Evolutionary conservation across 1,284 basidiomycete species (phyloP), one percentile per base, ranked within the genome.

Genomic region (Rhodotorula sp.): DNA sequence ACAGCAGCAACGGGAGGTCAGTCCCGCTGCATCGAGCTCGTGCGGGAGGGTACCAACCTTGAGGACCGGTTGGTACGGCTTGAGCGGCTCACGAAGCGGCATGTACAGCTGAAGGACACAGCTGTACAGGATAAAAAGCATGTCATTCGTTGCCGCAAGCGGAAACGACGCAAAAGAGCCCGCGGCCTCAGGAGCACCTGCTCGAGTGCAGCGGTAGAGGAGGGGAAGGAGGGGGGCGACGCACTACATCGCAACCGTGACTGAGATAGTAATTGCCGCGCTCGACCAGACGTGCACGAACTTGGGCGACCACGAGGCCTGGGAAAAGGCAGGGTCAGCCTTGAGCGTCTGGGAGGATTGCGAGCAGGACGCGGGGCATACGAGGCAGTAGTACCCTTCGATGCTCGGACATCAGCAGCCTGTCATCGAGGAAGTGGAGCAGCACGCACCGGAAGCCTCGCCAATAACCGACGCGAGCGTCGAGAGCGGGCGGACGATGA

Each of bases 241-340:
- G 78, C 88, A 90, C 80, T 90, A 91, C 89, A 91, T 91, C 53
- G 90, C 89, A 51, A 91, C 64, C 0, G 90, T 86, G n/a, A 92
- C 90, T 1, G 89, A 91, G 55, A 90, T 79, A 15, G 29, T 50
- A 36, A 71, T 46, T 1, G 89, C 89, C 62, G 91, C 87, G 71
- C 89, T 82, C 70, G 90, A 87, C 80, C 88, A 91, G 53, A 89
- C 80, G 77, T 91, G 89, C 0, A 88, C 88, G 85, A 87, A 91
- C 44, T 84, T 85, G 1, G 87, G 86, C 62, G 86, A 86, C 88
- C 88, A 91, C 4, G 88, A 89, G 19, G 84, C 48, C 59, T 61
- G 59, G 17, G 19, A 2, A 29, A 10, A 25, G 27, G 17, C 22
- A 13, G 27, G 25, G 48, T 55, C 53, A 55, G 32, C n/a, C n/a